Conservation (phyloP, 495 filamentous ascomycete species). For the Hapsidospora chrysogenum region DNA sequence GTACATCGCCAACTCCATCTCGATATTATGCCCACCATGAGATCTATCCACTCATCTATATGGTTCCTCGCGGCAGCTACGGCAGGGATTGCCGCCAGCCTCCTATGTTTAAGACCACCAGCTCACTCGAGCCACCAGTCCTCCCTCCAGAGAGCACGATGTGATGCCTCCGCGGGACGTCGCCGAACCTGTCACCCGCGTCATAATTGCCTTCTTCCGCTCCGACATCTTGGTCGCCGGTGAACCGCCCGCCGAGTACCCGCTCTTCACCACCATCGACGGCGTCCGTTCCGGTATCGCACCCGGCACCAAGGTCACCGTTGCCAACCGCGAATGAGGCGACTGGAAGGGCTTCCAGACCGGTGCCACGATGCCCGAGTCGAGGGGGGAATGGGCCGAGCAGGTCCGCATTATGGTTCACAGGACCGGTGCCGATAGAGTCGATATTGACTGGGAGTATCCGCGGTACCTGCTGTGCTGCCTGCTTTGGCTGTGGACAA, state of each 20-base stretch:
- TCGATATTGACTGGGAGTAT: constrained; percentile 73
- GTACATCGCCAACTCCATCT: too few relatives aligned
- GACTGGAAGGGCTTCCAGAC: constrained; percentile 44
- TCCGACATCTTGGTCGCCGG: constrained; percentile 42
- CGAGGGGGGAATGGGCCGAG: constrained; percentile 39
- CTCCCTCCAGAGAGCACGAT: constrained; percentile 39
- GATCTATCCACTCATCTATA: too few relatives aligned
- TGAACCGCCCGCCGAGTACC: constrained; percentile 25
- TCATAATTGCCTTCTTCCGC: constrained; percentile 51
- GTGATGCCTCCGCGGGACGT: constrained; percentile 27
- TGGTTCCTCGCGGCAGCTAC: too few relatives aligned
- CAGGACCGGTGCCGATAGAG: constrained; percentile 42
- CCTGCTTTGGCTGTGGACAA: too few relatives aligned
- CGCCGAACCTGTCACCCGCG: constrained; percentile 38
- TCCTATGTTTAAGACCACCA: too few relatives aligned
- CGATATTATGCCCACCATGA: too few relatives aligned
- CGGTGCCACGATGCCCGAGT: constrained; percentile 35
- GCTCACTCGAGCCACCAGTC: too few relatives aligned
- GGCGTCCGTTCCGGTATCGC: constrained; percentile 40
- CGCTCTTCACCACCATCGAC: constrained; percentile 41
- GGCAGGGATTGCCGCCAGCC: too few relatives aligned
- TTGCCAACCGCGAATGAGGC: constrained; percentile 64
- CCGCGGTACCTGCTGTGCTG: constrained; percentile 42
- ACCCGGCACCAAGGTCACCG: constrained; percentile 42
- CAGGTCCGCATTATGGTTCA: constrained; percentile 49